phyloP scores from a whole-genome alignment of 2,329 filamentous ascomycete genomes.

The Ophiostoma novo-ulmi region DNA sequence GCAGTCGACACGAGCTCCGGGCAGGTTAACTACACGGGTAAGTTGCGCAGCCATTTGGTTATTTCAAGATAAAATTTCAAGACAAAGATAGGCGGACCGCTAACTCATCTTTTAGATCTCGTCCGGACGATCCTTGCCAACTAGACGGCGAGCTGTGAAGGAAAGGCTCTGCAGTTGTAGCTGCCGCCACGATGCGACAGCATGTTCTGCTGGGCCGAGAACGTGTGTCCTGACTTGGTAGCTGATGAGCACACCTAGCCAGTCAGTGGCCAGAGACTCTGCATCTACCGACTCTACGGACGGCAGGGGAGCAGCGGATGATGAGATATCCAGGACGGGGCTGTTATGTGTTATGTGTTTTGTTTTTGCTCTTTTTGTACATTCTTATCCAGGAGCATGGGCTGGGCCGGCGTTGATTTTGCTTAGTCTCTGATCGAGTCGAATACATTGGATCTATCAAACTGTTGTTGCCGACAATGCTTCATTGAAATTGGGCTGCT shows the following conservation, averaged over 20 bases:
- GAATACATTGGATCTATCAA: conserved; percentile 21
- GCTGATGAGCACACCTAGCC: not conserved
- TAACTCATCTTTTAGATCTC: conserved; percentile 52
- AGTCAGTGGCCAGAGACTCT: not conserved
- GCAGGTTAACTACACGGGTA: conserved; percentile 96
- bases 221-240: not conserved
- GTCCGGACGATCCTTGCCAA: conserved; percentile 84
- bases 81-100: not conserved
- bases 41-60: conserved; percentile 32
- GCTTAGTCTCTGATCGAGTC: conserved; percentile 19
- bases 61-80: not conserved
- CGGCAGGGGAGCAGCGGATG: not conserved
- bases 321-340: not conserved
- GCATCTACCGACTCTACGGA: not conserved
- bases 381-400: conserved; percentile 22
- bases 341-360: conserved; percentile 14
- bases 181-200: not conserved
- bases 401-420: conserved; percentile 25
- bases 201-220: not conserved
- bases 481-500: not conserved
- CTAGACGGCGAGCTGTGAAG: conserved; percentile 40
- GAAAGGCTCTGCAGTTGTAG: not conserved
- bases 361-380: conserved; percentile 4
- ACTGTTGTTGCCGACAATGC: not conserved
- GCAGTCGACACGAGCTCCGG: conserved; percentile 92